Base-by-base conservation (phyloP, 352 stramenopile species). In the Thraustochytrium sp. region DNA sequence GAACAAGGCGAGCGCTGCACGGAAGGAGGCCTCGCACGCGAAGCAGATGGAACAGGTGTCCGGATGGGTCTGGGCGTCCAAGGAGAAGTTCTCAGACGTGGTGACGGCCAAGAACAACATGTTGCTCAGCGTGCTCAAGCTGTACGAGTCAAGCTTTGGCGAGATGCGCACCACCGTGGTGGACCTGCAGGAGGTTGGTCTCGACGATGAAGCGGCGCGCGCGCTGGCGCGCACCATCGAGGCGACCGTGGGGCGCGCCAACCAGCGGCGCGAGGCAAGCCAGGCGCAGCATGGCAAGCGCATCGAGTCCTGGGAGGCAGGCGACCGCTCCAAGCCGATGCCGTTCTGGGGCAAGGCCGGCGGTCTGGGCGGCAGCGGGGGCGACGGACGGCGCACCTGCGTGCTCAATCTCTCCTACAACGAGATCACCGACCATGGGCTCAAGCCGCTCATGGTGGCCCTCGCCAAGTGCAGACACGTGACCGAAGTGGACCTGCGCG, bases 31-130 rank as follows among this genome's bases (percentile, higher is more conserved):
- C 5, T 37, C 18, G 0, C 53, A 72, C 53, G 68, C 46, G 11
- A 68, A 55, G 51, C 46, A 80, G 44, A 80, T 80, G 18, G 68
- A 80, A 42, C 46, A 80, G 68, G 40, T 80, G 9, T 80, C 68
- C 68, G 40, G 40, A 3, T 80, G 68, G 68, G 68, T 80, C 23
- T 80, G 68, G 68, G 38, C 42, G 26, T 55, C 68, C 23, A 80
- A 80, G 9, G 11, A 80, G 31, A 34, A 44, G 49, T 18, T 51
- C 26, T 26, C 31, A 1, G 68, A 80, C 53, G 9, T 80, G 26
- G 51, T 40, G 0, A 80, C 68, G 46, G 46, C 68, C 13, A 23
- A 42, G 5, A 80, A 46, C 68, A 80, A 80, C 68, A 80, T 44
- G 5, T 36, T 80, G 31, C 42, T 80, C 18, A 34, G 48, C 51